Evolutionary conservation across 371 early-diverging fungal genomes (phyloP).

Genomic region (Lichtheimia hyalospora): DNA sequence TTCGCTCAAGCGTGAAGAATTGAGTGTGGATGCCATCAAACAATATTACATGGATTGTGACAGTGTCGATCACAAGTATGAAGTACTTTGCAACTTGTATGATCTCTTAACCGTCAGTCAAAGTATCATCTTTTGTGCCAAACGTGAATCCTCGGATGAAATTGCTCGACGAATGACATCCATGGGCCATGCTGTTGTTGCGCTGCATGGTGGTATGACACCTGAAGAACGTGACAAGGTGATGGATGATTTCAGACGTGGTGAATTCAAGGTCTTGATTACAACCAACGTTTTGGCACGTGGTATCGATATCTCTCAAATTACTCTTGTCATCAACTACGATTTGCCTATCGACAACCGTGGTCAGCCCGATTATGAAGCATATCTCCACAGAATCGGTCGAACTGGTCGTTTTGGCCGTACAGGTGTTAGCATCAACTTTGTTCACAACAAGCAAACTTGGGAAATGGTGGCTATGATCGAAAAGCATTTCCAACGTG

Average conservation of each 20-base stretch:
- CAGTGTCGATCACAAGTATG: slow-evolving; percentile 76
- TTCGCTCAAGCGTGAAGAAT: slow-evolving; percentile 82
- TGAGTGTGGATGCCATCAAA: slow-evolving; percentile 94
- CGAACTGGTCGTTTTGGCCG: slow-evolving; percentile 99
- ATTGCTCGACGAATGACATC: slow-evolving; percentile 75
- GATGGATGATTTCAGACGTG: slow-evolving; percentile 93
- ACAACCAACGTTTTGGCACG: slow-evolving; percentile 97
- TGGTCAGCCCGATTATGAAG: slow-evolving; percentile 81
- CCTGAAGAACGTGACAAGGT: slow-evolving; percentile 85
- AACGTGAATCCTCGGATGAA: slow-evolving; percentile 83
- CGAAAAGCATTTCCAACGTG: slow-evolving; percentile 72
- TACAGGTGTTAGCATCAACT: slow-evolving; percentile 95
- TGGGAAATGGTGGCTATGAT: slow-evolving; percentile 76
- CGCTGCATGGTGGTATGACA: slow-evolving; percentile 89
- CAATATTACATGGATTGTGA: slow-evolving; percentile 97
- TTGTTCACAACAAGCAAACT: slow-evolving; percentile 79
- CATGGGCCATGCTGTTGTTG: slow-evolving; percentile 84
- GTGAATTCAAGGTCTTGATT: slow-evolving; percentile 91
- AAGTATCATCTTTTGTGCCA: slow-evolving; percentile 94
- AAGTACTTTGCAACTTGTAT: slow-evolving; percentile 85
- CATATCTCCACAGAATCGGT: slow-evolving; percentile 98
- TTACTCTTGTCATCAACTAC: slow-evolving; percentile 97
- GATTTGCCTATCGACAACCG: slow-evolving; percentile 82
- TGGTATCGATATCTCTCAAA: slow-evolving; percentile 97
- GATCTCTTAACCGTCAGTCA: slow-evolving; percentile 93